Percentiles rank a stretch among this genome's conserved stretches.
Conservation (phyloP, 2,329 filamentous ascomycete species). For the Botrytis deweyae region DNA sequence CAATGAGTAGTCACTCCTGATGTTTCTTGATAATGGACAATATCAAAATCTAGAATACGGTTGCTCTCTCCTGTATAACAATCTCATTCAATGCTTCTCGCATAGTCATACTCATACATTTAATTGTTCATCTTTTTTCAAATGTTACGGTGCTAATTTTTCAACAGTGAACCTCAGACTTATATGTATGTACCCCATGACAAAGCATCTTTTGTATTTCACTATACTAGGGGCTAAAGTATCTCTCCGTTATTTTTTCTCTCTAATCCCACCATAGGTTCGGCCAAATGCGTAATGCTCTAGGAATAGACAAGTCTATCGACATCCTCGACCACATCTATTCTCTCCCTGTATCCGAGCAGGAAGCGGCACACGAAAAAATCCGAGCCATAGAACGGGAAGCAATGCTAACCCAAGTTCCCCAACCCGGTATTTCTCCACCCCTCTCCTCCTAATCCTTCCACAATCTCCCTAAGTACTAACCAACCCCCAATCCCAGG, state of each 20-base stretch:
- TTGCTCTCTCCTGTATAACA: neutral
- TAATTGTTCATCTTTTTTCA: too few species aligned
- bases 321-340: slow-evolving; percentile 93
- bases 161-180: slow-evolving; percentile 20
- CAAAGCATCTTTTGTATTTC: neutral
- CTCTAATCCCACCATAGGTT: slow-evolving; percentile 76
- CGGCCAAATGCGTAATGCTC: slow-evolving; percentile 72
- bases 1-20: neutral
- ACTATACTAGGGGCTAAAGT: neutral
- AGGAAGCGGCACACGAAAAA: slow-evolving; percentile 65
- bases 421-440: slow-evolving; percentile 77
- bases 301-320: slow-evolving; percentile 67
- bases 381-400: slow-evolving; percentile 77
- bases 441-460: slow-evolving; percentile 57
- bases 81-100: neutral
- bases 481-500: slow-evolving; percentile 77
- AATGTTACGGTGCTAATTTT: neutral
- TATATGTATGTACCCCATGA: slow-evolving; percentile 14
- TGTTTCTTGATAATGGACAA: neutral
- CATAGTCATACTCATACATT: neutral
- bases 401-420: slow-evolving; percentile 76
- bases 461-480: slow-evolving; percentile 62
- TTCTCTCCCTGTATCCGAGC: slow-evolving; percentile 61
- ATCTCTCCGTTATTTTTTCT: neutral
- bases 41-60: neutral